Conservation (phyloP, 169 alveolate genomes). For the Plasmodium gaboni region DNA sequence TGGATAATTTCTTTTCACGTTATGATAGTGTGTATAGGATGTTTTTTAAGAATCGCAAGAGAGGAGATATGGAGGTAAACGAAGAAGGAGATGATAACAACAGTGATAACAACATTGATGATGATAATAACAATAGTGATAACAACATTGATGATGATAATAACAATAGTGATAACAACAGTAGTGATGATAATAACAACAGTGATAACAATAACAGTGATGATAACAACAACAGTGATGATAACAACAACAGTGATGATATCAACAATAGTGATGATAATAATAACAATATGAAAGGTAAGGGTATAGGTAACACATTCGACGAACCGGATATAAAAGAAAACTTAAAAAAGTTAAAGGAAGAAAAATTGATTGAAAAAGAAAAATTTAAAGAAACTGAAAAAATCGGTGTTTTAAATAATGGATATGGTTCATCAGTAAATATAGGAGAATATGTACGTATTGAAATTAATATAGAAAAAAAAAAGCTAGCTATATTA, state of each 20-base stretch:
- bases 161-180: constrained; percentile 62
- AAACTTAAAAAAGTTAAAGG: constrained; percentile 36
- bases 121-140: constrained; percentile 62
- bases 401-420: constrained; percentile 41
- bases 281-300: constrained; percentile 42
- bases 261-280: constrained; percentile 13
- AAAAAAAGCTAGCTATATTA: constrained; percentile 74
- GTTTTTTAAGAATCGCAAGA: constrained; percentile 46
- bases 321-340: constrained; percentile 5
- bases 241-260: constrained; percentile 25
- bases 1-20: constrained; percentile 58
- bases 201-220: constrained; percentile 50
- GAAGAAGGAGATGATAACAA: constrained; percentile 77
- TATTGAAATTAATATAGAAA: constrained; percentile 87
- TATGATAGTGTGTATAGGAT: constrained; percentile 23
- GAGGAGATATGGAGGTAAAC: constrained; percentile 62
- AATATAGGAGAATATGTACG: constrained; percentile 94
- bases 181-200: constrained; percentile 77
- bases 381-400: constrained; percentile 77
- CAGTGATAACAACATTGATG: constrained; percentile 70
- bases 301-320: constrained; percentile 11
- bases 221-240: constrained; percentile 18
- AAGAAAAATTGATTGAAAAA: constrained; percentile 37
- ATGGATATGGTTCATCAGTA: constrained; percentile 75
- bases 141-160: constrained; percentile 75